phyloP scores from a whole-genome alignment of 2,329 filamentous ascomycete genomes.

The Albifimbria verrucaria region DNA sequence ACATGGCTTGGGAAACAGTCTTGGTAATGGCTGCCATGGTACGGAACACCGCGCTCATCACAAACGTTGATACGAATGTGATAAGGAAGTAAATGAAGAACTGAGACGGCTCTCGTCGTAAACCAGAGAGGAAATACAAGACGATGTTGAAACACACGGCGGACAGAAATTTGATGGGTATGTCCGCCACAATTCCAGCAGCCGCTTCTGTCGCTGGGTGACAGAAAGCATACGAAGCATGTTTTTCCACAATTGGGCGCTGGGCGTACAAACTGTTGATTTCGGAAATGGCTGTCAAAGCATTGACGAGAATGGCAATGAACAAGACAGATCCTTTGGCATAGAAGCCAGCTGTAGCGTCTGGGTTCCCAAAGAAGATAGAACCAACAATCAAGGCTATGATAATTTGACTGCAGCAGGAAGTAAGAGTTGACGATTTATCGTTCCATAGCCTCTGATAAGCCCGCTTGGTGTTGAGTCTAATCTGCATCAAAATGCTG shows the following conservation, averaged over 20 bases:
- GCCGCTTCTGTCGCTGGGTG: slow-evolving; percentile 51
- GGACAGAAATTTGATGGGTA: slow-evolving; percentile 55
- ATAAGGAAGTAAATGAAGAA: slow-evolving; percentile 79
- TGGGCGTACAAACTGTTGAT: slow-evolving; percentile 43
- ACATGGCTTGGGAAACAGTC: slow-evolving; percentile 58
- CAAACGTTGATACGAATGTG: slow-evolving; percentile 63
- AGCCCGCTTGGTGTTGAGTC: slow-evolving; percentile 46
- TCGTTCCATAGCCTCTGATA: slow-evolving; percentile 53
- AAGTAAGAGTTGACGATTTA: slow-evolving; percentile 42
- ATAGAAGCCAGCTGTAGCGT: slow-evolving; percentile 50
- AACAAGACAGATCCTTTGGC: slow-evolving; percentile 56
- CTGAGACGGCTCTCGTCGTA: slow-evolving; percentile 55
- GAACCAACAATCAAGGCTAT: slow-evolving; percentile 60
- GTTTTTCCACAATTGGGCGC: slow-evolving; percentile 47
- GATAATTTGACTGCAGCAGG: slow-evolving; percentile 45
- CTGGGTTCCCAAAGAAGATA: slow-evolving; percentile 52
- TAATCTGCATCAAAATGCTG: slow-evolving; percentile 50
- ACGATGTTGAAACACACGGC: slow-evolving; percentile 51
- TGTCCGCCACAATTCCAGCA: slow-evolving; percentile 50
- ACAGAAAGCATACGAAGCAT: slow-evolving; percentile 47
- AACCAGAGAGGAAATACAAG: slow-evolving; percentile 54
- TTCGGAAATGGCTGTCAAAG: slow-evolving; percentile 55
- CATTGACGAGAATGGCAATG: slow-evolving; percentile 58
- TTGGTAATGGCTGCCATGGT: slow-evolving; percentile 69
- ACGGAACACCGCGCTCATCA: slow-evolving; percentile 75